Evolutionary conservation across 2,329 filamentous ascomycete genomes (phyloP).

Genomic region (Nemania diffusa): DNA sequence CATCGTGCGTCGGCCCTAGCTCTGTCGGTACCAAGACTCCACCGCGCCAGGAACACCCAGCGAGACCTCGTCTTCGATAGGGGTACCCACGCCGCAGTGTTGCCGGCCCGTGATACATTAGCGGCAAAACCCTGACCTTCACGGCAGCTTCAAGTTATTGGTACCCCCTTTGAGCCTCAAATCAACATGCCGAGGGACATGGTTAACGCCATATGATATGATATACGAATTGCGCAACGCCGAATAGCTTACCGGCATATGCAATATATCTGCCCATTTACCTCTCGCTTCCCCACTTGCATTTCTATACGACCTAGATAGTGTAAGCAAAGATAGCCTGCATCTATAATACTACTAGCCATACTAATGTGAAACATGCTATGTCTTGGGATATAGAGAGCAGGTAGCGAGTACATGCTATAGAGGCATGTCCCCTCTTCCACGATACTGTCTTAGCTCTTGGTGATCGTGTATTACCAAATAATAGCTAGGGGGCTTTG

Average conservation of each 20-base stretch:
- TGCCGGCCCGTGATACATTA: slow-evolving; percentile 15
- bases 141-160: not conserved
- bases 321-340: not conserved
- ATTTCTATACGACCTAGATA: not conserved
- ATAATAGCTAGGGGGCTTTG: not conserved
- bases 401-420: not conserved
- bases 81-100: not conserved
- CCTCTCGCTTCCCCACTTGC: no score
- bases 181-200: not conserved
- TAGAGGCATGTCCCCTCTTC: not conserved
- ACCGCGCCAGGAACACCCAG: not conserved
- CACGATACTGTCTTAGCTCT: not conserved
- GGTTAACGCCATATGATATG: no score
- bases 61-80: not conserved
- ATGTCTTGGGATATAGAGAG: not conserved
- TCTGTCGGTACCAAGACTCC: not conserved
- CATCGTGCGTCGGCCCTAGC: slow-evolving; percentile 8
- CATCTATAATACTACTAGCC: not conserved
- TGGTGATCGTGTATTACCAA: not conserved
- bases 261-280: no score
- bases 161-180: slow-evolving; percentile 17
- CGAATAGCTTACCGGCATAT: no score
- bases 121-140: not conserved
- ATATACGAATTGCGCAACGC: no score
- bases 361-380: not conserved